Percentiles rank a stretch among this genome's conserved stretches.
Evolutionary conservation across 768 basidiomycete species (phyloP).

Genomic region (Rhodotorula kratochvilovae): DNA sequence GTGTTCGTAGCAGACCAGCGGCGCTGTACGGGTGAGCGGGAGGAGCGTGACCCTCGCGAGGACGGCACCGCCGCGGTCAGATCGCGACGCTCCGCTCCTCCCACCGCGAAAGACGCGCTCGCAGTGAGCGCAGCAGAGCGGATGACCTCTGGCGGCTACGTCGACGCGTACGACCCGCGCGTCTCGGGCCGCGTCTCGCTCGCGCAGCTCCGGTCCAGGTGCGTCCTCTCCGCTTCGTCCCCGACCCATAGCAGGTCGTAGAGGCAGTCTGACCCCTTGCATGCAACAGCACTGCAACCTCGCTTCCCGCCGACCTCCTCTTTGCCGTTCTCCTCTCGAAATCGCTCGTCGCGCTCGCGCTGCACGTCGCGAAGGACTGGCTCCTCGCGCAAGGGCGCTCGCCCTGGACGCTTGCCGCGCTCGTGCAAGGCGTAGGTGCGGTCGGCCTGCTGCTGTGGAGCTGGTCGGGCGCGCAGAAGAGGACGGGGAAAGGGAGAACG

Average conservation of each 20-base stretch:
- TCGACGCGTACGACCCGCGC: slow-evolving; percentile 25
- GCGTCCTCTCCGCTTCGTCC: background rate
- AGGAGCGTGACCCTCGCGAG: too few relatives aligned
- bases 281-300: background rate
- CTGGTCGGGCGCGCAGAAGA: slow-evolving; percentile 14
- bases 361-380: slow-evolving; percentile 41
- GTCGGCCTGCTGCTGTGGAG: slow-evolving; percentile 13
- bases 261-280: background rate
- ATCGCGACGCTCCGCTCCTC: too few relatives aligned
- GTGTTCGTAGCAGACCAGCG: too few relatives aligned
- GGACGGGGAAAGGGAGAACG: slow-evolving; percentile 12
- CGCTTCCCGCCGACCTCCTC: slow-evolving; percentile 42
- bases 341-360: slow-evolving; percentile 39
- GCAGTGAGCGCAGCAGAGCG: too few relatives aligned
- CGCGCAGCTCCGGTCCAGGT: slow-evolving; percentile 8
- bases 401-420: slow-evolving; percentile 13
- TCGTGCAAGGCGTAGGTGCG: slow-evolving; percentile 11
- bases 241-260: background rate
- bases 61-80: too few relatives aligned
- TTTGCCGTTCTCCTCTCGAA: slow-evolving; percentile 40
- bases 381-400: slow-evolving; percentile 30
- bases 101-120: too few relatives aligned
- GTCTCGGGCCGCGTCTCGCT: slow-evolving; percentile 23
- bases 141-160: slow-evolving; percentile 24
- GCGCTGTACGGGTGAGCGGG: too few relatives aligned